Evolutionary conservation across 768 basidiomycete species (phyloP).

Genomic region (Strobilomyces dryophilus): DNA sequence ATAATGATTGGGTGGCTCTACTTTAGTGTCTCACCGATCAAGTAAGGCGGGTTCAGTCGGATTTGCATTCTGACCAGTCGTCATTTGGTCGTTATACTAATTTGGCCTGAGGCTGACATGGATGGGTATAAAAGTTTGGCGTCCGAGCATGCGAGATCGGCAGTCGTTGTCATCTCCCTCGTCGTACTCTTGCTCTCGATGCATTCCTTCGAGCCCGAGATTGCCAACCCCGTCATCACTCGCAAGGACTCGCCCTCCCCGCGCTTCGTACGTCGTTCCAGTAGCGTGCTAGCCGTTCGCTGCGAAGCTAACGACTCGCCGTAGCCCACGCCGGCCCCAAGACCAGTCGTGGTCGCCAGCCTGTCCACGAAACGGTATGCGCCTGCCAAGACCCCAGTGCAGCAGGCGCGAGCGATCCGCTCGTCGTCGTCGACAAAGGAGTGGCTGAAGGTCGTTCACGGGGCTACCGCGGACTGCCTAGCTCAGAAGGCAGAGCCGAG

Average conservation of each 20-base stretch:
- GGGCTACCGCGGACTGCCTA: neutral
- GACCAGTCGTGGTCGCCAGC: slow-evolving; percentile 11
- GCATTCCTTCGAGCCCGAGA: neutral
- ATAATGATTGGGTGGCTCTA: no score
- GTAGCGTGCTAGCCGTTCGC: neutral
- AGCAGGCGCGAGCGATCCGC: neutral
- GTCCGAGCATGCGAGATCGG: neutral
- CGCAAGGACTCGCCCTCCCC: neutral
- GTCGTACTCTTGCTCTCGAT: neutral
- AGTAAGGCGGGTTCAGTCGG: neutral
- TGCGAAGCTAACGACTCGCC: neutral
- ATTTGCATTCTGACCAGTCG: neutral
- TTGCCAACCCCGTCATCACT: neutral
- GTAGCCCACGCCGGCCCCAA: neutral
- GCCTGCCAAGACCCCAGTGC: neutral
- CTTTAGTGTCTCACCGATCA: no score
- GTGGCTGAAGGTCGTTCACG: neutral
- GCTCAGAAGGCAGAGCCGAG: no score
- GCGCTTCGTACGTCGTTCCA: neutral
- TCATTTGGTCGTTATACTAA: no score
- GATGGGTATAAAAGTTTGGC: slow-evolving; percentile 5
- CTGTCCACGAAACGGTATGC: neutral
- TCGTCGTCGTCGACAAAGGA: neutral
- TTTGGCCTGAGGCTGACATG: no score
- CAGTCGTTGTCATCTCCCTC: neutral